These are phyloP conservation scores for Lichtheimia hyalospora DNA, from an alignment of 371 early-diverging fungal species.

Conservation along the genomic window DNA sequence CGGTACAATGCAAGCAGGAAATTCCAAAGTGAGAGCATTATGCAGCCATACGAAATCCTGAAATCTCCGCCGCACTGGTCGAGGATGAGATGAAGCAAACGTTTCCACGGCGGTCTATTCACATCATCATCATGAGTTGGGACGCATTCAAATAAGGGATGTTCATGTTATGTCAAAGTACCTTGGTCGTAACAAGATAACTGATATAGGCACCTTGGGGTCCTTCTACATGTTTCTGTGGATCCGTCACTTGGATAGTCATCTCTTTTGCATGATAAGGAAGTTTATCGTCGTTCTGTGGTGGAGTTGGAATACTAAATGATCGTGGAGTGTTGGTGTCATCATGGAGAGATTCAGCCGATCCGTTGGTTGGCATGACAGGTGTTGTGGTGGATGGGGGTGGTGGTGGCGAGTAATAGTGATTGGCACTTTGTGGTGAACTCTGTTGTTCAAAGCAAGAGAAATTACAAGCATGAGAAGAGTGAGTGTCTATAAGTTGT, in stretches of 20 bases:
- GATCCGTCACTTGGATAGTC: conserved; percentile 67
- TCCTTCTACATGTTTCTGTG: conserved; percentile 87
- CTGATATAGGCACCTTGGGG: conserved; percentile 74
- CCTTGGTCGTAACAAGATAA: conserved; percentile 82
- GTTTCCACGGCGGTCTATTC: conserved; percentile 57
- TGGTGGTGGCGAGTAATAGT: conserved; percentile 6
- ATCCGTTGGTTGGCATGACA: conserved; percentile 3
- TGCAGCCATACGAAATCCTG: conserved; percentile 93
- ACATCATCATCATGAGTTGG: background rate
- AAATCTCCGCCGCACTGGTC: conserved; percentile 82
- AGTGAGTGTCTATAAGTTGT: background rate
- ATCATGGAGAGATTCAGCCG: conserved; percentile 4
- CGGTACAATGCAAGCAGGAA: conserved; percentile 80
- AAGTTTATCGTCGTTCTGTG: background rate
- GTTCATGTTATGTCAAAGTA: no score
- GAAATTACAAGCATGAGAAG: background rate
- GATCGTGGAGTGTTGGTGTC: conserved; percentile 3
- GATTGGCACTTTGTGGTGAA: background rate
- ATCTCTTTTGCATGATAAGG: conserved; percentile 20
- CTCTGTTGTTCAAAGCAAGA: background rate
- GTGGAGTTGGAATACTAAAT: conserved; percentile 3
- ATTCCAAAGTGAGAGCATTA: conserved; percentile 68
- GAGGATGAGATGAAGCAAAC: conserved; percentile 44
- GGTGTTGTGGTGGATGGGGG: conserved; percentile 4
- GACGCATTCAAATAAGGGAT: no score